Conservation (phyloP, 2,329 filamentous ascomycete species). For the Phyllosticta capitalensis region DNA sequence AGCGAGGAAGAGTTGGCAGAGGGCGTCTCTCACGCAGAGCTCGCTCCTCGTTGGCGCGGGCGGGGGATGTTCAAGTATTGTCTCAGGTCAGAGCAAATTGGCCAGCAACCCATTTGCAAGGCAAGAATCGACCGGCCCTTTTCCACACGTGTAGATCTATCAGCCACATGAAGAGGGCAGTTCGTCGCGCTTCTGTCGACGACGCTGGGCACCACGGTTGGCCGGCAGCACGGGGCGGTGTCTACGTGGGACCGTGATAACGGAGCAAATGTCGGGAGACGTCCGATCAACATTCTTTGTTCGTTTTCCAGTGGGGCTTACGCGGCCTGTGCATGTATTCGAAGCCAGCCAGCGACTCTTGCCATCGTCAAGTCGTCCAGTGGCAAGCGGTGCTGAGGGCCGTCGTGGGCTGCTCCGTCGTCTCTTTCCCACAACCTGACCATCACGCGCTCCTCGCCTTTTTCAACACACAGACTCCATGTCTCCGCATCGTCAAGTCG, state of each 20-base stretch:
- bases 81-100: background rate
- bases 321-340: background rate
- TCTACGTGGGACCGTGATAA: background rate
- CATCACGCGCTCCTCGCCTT: background rate
- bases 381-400: background rate
- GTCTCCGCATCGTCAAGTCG: background rate
- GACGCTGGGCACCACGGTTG: background rate
- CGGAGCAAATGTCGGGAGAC: background rate
- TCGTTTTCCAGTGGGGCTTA: background rate
- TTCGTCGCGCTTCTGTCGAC: background rate
- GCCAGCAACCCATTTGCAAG: background rate
- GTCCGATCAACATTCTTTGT: background rate
- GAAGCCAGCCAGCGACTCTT: background rate
- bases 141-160: background rate
- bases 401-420: background rate
- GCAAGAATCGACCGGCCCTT: background rate
- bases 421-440: background rate
- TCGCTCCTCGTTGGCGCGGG: background rate
- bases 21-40: background rate
- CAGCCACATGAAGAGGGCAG: background rate
- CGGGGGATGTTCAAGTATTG: background rate
- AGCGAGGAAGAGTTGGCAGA: background rate
- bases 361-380: background rate
- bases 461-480: background rate
- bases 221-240: background rate